Percentiles rank a stretch among this genome's conserved stretches.
Conservation (phyloP, 495 filamentous ascomycete species). For the Beverwykella pulmonaria region DNA sequence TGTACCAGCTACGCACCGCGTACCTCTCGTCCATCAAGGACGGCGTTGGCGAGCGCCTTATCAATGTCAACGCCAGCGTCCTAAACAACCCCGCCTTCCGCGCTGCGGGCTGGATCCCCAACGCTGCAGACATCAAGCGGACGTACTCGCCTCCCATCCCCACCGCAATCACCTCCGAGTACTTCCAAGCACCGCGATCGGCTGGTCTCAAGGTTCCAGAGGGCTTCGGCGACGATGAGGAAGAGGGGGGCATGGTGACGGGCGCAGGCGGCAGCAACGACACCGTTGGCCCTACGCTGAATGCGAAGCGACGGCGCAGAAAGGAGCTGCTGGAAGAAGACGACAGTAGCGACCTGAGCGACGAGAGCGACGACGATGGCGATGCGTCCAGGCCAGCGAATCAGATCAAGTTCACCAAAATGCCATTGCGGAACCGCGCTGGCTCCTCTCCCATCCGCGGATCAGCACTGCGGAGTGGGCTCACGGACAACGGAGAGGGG, state of each 20-base stretch:
- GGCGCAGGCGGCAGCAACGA: constrained; percentile 72
- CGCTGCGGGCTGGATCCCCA: constrained; percentile 86
- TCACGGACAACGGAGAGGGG: constrained; percentile 47
- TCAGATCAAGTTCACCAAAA: constrained; percentile 92
- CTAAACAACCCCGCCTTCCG: constrained; percentile 95
- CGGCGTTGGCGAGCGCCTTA: constrained; percentile 92
- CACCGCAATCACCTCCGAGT: constrained; percentile 84
- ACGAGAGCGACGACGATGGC: constrained; percentile 90
- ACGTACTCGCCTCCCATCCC: constrained; percentile 97
- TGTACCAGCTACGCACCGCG: constrained; percentile 89
- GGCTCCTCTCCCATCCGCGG: constrained; percentile 83
- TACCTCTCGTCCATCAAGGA: constrained; percentile 91
- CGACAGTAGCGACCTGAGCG: constrained; percentile 94
- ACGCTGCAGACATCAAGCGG: constrained; percentile 76
- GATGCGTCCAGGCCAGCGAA: constrained; percentile 65
- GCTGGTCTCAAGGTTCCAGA: constrained; percentile 53
- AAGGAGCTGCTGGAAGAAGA: constrained; percentile 88
- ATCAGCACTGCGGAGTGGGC: constrained; percentile 36
- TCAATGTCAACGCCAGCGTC: constrained; percentile 85
- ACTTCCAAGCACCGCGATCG: constrained; percentile 73
- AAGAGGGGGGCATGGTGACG: constrained; percentile 80
- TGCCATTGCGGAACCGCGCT: constrained; percentile 83
- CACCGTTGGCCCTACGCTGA: constrained; percentile 65
- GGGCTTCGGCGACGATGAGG: constrained; percentile 73
- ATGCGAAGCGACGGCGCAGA: constrained; percentile 53